Evolutionary conservation across 108 stramenopile genomes (phyloP), one percentile per base, ranked within the genome.

Genomic region (Nitzschia sp.): DNA sequence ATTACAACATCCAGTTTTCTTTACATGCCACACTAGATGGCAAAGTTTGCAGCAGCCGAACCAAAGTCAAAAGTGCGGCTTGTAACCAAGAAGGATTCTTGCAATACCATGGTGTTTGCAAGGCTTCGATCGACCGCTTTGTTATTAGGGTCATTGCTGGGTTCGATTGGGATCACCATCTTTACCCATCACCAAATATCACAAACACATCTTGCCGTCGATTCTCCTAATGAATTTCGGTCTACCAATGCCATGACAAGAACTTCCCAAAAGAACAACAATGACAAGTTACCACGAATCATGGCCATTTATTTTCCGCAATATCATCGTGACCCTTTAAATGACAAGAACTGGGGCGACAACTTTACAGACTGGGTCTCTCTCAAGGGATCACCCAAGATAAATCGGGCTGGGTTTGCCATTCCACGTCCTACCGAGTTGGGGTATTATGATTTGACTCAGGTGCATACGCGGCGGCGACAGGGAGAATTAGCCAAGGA

Each of bases 321-420:
- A 76, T 89, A 70, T 59, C 88, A 89, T 54, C 65, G 21, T 55
- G 88, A 89, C 71, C 70, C 81, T 19, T 25, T 86, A 23, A 89
- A 89, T 65, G 88, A 89, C 63, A 62, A 49, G 25, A 61, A 79
- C 29, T 89, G 88, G 88, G 83, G 83, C 2, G 61, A 33, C 25
- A 69, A 69, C 45, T 89, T 89, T 46, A 85, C 85, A 0, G 88
- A 89, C 65, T 89, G 88, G 88, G 63, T 67, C 54, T 76, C 54
- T 59, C 54, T 89, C 24, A 57, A 60, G n/a, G 42, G 46, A 17
- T 68, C 85, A 1, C 85, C 83, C 0, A 27, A 25, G 19, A 58
- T 47, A 21, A 89, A 89, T 64, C 70, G 70, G 45, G 11, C 69
- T 25, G 76, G 79, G 11, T 72, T 54, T 25, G 8, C 27, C 18